Evolutionary conservation across 805 yeast species (phyloP), one percentile per base, ranked within the genome.

Genomic region (Tetrapisispora pingtungensis): DNA sequence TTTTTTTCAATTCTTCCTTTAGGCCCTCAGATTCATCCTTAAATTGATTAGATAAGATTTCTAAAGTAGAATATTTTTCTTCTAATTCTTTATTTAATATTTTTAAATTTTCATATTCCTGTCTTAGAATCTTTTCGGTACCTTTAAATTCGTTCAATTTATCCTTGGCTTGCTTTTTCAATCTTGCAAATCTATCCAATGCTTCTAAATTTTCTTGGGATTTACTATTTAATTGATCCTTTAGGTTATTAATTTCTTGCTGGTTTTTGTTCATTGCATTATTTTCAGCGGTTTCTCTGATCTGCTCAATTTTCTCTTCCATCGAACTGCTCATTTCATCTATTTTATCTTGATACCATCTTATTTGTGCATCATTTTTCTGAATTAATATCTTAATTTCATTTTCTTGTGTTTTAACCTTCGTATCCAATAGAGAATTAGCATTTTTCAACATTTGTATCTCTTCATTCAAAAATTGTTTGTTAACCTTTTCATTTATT

Each of bases 291-390:
- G 36, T 13, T 15, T 4, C 5, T 4, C 15, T 15, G 7, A 37
- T 20, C 2, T 30, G 22, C 1, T 12, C 4, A 13, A 42, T 33
- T 30, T 30, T n/a, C 10, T 15, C 4, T 7, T 42, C 15, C 36
- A 42, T 36, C 17, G 8, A 27, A 8, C 10, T 17, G 18, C 35
- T 31, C 28, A 47, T 22, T 17, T 43, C 33, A 44, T 80, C 84
- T 33, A 82, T 73, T 57, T 79, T 80, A 41, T 73, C 77, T 67
- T 83, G 73, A 61, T 71, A 69, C 36, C 78, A 73, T 42, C 68
- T 73, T 33, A 75, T 67, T 38, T 78, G 77, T 28, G 72, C 56
- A 38, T 76, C 82, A 3, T 73, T 67, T 5, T 49, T 36, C 7
- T 44, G 26, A 20, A 48, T 46, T 19, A 42, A 55, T 10, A 73